Evolutionary conservation across 2,329 filamentous ascomycete species (phyloP), one percentile per base, ranked within the genome.

Genomic region (Monosporascus sp.): DNA sequence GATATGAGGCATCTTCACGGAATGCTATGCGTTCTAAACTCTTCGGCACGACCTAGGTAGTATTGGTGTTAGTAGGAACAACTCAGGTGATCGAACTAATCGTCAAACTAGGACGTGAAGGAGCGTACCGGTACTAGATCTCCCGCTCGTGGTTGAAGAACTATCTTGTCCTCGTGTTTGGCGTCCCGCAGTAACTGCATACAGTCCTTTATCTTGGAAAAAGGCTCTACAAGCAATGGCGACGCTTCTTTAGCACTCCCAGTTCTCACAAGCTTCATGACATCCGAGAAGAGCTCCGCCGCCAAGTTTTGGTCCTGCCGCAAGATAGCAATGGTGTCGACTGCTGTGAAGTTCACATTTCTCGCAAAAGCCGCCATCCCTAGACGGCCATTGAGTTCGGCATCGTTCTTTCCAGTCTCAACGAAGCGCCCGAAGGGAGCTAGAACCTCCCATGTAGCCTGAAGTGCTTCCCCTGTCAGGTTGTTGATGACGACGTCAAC

Each of bases 321-420:
- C 17, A 73, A 68, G 3, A 81, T 60, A 1, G 72, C 65, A 36
- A 76, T 71, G 48, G 77, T 63, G 52, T 79, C 76, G 0, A 79
- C 70, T 0, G 75, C 73, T 56, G 72, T 68, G 57, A 77, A 77
- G 44, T 72, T 75, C 24, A 71, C 71, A 55, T 78, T 79, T 56
- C 66, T 69, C 38, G 76, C 73, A 47, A 77, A 74, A n/a, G 73
- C 72, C n/a, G 69, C 60, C 71, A 82, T 76, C 43, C 79, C 75
- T 0, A 82, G 63, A 1, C 72, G 65, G 1, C 67, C 71, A 50
- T 54, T 62, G 11, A 58, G 56, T 50, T 54, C 56, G 22, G 57
- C 49, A 39, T 66, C 62, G 5, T 55, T 61, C 11, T 59, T 57
- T 11, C 65, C 60, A 52, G 67, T 60, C 50, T 67, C 62, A 18